These are phyloP conservation scores for Eragrostis tef DNA, from an alignment of 202 grass and related monocot species.

Conservation along the genomic window DNA sequence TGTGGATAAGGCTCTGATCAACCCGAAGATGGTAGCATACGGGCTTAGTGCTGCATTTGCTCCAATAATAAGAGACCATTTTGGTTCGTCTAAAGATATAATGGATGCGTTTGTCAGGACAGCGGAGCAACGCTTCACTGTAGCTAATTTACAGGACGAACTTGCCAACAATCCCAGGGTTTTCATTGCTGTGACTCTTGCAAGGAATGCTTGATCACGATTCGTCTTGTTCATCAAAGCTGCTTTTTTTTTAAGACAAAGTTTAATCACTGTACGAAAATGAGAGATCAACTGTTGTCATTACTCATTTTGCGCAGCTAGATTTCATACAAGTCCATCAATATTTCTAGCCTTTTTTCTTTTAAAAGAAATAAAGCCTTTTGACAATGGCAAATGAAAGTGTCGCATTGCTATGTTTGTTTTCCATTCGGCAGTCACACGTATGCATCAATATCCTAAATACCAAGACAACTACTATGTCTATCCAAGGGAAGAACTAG, in stretches of 20 bases:
- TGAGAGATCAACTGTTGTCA: too few species aligned
- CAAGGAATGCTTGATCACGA: neutral
- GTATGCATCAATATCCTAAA: too few species aligned
- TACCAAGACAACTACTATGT: too few species aligned
- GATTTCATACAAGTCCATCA: too few species aligned
- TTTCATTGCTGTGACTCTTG: constrained; percentile 6
- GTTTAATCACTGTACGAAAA: neutral
- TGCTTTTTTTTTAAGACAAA: neutral
- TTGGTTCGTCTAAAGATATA: neutral
- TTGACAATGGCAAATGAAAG: too few species aligned
- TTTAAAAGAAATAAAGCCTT: too few species aligned
- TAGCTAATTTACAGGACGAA: neutral
- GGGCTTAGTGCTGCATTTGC: neutral
- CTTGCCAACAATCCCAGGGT: neutral
- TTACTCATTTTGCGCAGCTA: neutral
- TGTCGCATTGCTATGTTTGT: too few species aligned
- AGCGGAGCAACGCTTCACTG: neutral
- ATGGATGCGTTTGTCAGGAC: neutral
- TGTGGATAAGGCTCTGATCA: neutral
- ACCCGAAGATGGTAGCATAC: constrained; percentile 5
- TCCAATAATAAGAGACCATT: constrained; percentile 4
- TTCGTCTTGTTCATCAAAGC: too few species aligned
- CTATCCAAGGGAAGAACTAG: too few species aligned
- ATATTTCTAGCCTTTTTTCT: too few species aligned
- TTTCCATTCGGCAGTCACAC: too few species aligned